Evolutionary conservation across 1,284 basidiomycete species (phyloP).

Genomic region (Tetrapyrgos nigripes): DNA sequence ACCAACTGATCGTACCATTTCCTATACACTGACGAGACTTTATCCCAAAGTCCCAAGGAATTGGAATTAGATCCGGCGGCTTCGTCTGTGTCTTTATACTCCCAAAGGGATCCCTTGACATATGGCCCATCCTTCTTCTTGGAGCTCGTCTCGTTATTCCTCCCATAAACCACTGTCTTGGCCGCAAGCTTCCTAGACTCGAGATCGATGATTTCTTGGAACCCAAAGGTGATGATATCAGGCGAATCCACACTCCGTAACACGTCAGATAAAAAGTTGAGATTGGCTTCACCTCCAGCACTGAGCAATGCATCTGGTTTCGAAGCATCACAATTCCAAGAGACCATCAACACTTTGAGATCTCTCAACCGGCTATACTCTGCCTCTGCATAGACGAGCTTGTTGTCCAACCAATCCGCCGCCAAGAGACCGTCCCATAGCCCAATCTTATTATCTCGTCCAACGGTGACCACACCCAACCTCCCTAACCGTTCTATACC

Average conservation of each 20-base stretch:
- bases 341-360: constrained; percentile 82
- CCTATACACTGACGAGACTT: constrained; percentile 85
- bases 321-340: constrained; percentile 94
- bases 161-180: constrained; percentile 84
- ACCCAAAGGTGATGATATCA: constrained; percentile 92
- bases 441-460: constrained; percentile 76
- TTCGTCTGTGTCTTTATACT: background rate
- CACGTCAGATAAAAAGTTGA: constrained; percentile 75
- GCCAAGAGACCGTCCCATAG: constrained; percentile 94
- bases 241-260: constrained; percentile 76
- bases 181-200: constrained; percentile 92
- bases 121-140: background rate
- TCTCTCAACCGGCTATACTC: constrained; percentile 84
- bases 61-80: background rate
- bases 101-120: background rate
- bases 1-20: constrained; percentile 88
- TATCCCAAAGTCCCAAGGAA: constrained; percentile 68
- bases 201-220: constrained; percentile 96
- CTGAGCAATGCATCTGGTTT: constrained; percentile 78
- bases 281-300: constrained; percentile 55
- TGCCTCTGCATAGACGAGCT: constrained; percentile 76
- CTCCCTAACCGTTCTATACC: constrained; percentile 69
- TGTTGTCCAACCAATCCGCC: constrained; percentile 88
- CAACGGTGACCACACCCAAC: constrained; percentile 80
- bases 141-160: constrained; percentile 43